Evolutionary conservation across 164 flowering plant genomes (phyloP).

Genomic region (Platanus orientalis): DNA sequence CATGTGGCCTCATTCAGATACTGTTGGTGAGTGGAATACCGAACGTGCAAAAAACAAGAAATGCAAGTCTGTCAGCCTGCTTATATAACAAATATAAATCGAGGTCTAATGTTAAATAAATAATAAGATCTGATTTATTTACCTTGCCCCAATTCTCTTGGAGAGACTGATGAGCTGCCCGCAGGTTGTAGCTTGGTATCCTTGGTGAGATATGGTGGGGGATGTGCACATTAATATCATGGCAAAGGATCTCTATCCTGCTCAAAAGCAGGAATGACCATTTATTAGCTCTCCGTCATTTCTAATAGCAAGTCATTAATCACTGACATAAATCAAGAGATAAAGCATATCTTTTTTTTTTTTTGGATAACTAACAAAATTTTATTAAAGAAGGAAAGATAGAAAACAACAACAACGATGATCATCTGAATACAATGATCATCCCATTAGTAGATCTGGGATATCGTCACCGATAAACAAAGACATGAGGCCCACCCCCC

Average conservation of each 20-base stretch:
- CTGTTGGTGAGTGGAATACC: constrained; percentile 39
- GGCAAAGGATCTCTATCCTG: constrained; percentile 49
- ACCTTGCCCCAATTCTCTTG: constrained; percentile 91
- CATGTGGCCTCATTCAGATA: constrained; percentile 81
- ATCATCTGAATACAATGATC: too few relatives aligned
- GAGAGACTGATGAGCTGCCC: constrained; percentile 69
- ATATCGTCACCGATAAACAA: too few relatives aligned
- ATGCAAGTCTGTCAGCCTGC: not conserved
- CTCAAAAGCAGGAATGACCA: not conserved
- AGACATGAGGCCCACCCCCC: too few relatives aligned
- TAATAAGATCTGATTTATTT: constrained; percentile 17
- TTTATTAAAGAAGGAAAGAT: not conserved
- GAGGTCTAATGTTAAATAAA: too few relatives aligned
- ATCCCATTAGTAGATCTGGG: too few relatives aligned
- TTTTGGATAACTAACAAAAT: not conserved
- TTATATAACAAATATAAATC: not conserved
- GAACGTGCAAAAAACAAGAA: too few relatives aligned
- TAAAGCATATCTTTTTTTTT: too few relatives aligned
- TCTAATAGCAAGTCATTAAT: not conserved
- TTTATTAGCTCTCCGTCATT: not conserved
- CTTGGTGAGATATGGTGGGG: constrained; percentile 91
- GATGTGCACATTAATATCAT: constrained; percentile 86
- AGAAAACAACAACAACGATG: too few relatives aligned
- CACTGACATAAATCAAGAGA: too few relatives aligned
- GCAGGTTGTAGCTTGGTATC: constrained; percentile 87